These are phyloP conservation scores for Phialophora macrospora DNA, from an alignment of 2,329 filamentous ascomycete genomes.

Conservation along the genomic window DNA sequence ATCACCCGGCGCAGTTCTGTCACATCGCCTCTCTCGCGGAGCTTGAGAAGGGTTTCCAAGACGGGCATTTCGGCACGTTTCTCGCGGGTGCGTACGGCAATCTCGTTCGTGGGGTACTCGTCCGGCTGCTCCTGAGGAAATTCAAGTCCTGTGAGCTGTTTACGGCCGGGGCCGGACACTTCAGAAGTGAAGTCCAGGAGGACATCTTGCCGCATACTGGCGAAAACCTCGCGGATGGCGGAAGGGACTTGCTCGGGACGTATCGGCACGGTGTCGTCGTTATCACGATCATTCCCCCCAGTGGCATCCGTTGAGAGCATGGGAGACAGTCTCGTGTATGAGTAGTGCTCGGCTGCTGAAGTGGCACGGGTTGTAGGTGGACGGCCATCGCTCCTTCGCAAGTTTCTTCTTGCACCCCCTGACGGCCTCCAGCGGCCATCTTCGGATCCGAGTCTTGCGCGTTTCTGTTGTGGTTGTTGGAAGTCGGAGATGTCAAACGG, in stretches of 20 bases:
- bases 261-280: background rate
- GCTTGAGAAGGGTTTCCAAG: background rate
- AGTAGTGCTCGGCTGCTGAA: background rate
- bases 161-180: background rate
- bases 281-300: background rate
- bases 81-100: background rate
- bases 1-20: background rate
- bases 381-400: background rate
- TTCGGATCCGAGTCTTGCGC: background rate
- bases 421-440: background rate
- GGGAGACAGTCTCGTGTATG: background rate
- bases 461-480: background rate
- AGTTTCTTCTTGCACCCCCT: background rate
- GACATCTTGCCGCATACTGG: conserved; percentile 5
- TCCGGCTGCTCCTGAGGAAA: background rate
- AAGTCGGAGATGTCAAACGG: background rate
- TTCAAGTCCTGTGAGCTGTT: background rate
- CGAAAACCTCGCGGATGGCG: conserved; percentile 4
- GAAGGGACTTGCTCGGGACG: background rate
- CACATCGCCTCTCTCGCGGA: background rate
- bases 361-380: background rate
- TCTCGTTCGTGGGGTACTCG: background rate
- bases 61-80: background rate
- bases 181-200: background rate
- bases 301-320: background rate